Percentiles rank a stretch among this genome's conserved stretches.
These are phyloP conservation scores for Aspergillus sp. DNA, from an alignment of 2,329 filamentous ascomycete genomes.

Conservation along the genomic window DNA sequence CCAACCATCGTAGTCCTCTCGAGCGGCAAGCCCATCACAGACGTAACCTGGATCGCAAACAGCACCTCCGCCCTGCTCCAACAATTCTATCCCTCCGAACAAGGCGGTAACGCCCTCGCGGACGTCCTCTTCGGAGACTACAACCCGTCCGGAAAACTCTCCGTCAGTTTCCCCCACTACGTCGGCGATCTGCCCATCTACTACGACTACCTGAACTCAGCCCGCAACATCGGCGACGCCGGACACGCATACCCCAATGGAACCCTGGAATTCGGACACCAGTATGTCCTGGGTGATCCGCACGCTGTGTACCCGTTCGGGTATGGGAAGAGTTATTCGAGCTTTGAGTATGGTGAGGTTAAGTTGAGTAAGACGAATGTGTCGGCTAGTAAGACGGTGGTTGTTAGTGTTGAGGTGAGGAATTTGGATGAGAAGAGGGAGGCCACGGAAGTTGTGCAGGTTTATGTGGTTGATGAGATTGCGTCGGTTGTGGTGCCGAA, in stretches of 20 bases:
- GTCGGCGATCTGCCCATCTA: constrained; percentile 69
- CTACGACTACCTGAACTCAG: constrained; percentile 73
- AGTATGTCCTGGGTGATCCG: constrained; percentile 65
- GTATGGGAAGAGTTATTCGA: constrained; percentile 66
- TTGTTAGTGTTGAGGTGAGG: constrained; percentile 62
- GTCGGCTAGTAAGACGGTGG: constrained; percentile 57
- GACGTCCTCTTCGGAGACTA: constrained; percentile 66
- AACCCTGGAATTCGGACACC: constrained; percentile 63
- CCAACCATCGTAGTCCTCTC: constrained; percentile 69
- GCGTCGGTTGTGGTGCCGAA: constrained; percentile 66
- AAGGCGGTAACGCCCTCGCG: constrained; percentile 67
- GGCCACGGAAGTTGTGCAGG: constrained; percentile 68
- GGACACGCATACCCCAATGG: constrained; percentile 60
- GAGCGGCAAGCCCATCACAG: constrained; percentile 71
- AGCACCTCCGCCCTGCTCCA: constrained; percentile 67
- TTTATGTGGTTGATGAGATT: constrained; percentile 66
- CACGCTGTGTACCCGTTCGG: constrained; percentile 67
- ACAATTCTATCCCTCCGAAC: constrained; percentile 73
- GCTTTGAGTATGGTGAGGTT: constrained; percentile 56
- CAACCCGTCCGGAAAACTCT: constrained; percentile 67
- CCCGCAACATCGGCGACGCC: constrained; percentile 55
- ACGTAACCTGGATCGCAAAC: constrained; percentile 67
- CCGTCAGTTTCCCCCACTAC: constrained; percentile 67
- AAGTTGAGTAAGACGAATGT: constrained; percentile 47
- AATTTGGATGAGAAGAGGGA: constrained; percentile 58